Conservation (phyloP, 768 basidiomycete species). For the Leccinum boreale region DNA sequence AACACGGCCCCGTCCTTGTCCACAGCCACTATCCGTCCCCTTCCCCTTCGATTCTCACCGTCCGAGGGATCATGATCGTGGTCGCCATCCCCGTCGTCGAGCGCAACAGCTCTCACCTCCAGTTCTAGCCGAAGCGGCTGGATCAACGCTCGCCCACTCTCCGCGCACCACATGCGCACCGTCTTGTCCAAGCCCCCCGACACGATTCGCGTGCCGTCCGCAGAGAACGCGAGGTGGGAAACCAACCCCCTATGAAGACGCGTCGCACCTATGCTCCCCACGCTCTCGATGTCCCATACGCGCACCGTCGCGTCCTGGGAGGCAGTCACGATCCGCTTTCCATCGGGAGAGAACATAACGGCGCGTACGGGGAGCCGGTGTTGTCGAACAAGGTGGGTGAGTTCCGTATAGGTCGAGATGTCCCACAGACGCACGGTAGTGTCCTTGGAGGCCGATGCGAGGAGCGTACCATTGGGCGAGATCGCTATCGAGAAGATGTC, state of each 20-base stretch:
- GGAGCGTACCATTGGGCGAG: slow-evolving; percentile 28
- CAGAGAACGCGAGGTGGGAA: slow-evolving; percentile 24
- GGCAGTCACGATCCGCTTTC: slow-evolving; percentile 27
- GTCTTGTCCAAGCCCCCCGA: slow-evolving; percentile 30
- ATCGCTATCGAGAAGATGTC: slow-evolving; percentile 26
- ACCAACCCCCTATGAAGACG: slow-evolving; percentile 29
- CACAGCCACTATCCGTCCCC: slow-evolving; percentile 21
- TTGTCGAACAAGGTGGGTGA: slow-evolving; percentile 26
- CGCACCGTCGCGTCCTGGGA: slow-evolving; percentile 26
- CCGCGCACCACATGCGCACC: slow-evolving; percentile 30
- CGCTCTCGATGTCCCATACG: slow-evolving; percentile 31
- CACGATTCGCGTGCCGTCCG: slow-evolving; percentile 26
- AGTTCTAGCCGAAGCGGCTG: slow-evolving; percentile 21
- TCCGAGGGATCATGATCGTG: background rate
- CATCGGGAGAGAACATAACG: slow-evolving; percentile 28
- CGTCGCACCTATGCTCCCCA: slow-evolving; percentile 23
- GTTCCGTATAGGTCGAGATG: slow-evolving; percentile 14
- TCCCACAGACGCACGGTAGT: slow-evolving; percentile 32
- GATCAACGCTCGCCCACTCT: slow-evolving; percentile 17
- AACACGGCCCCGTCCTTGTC: slow-evolving; percentile 23
- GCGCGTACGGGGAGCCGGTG: slow-evolving; percentile 25
- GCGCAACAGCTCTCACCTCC: slow-evolving; percentile 19
- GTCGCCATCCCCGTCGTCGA: slow-evolving; percentile 12
- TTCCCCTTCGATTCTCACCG: background rate
- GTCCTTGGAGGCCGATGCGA: slow-evolving; percentile 32